Percentiles rank a stretch among this genome's conserved stretches.
Conservation (phyloP, 371 early-diverging fungal species). For the Apophysomyces sp. region DNA sequence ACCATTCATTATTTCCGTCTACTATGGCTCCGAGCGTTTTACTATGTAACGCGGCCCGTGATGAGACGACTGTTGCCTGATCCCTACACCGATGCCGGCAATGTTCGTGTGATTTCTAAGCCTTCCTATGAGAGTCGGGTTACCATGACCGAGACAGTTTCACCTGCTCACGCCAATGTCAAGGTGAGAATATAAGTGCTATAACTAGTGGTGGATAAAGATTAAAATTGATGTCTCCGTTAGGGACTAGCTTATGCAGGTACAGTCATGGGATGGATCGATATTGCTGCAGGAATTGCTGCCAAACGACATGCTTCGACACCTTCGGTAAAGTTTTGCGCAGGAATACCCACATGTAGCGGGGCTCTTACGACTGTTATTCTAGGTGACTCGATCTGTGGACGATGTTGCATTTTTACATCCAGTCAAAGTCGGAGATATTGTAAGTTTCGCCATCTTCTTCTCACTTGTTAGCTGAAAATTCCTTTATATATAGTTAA, state of each 20-base stretch:
- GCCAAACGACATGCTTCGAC: conserved; percentile 65
- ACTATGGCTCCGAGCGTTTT: conserved; percentile 30
- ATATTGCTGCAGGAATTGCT: conserved; percentile 72
- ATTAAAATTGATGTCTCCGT: background rate
- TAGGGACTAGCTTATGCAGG: conserved; percentile 62
- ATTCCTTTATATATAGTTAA: conserved; percentile 21
- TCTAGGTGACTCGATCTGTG: conserved; percentile 63
- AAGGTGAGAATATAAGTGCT: conserved; percentile 18
- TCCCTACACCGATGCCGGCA: conserved; percentile 43
- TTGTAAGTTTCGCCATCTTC: conserved; percentile 32
- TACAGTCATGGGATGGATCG: conserved; percentile 70
- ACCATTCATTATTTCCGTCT: conserved; percentile 13
- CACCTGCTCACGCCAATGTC: conserved; percentile 45
- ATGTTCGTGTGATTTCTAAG: conserved; percentile 35
- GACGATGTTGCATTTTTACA: conserved; percentile 70
- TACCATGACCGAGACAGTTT: conserved; percentile 56
- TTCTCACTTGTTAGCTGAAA: background rate
- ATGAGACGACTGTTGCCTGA: conserved; percentile 41
- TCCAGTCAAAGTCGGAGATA: conserved; percentile 66
- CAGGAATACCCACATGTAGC: background rate
- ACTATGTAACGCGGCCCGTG: conserved; percentile 33
- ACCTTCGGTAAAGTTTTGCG: conserved; percentile 41
- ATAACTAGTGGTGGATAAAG: background rate
- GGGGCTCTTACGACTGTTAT: background rate
- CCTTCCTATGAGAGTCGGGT: conserved; percentile 40